A percentile compares a stretch with the other conserved stretches of the same genome.
phyloP scores from a whole-genome alignment of 352 stramenopile genomes.

The Phytophthora sp. region DNA sequence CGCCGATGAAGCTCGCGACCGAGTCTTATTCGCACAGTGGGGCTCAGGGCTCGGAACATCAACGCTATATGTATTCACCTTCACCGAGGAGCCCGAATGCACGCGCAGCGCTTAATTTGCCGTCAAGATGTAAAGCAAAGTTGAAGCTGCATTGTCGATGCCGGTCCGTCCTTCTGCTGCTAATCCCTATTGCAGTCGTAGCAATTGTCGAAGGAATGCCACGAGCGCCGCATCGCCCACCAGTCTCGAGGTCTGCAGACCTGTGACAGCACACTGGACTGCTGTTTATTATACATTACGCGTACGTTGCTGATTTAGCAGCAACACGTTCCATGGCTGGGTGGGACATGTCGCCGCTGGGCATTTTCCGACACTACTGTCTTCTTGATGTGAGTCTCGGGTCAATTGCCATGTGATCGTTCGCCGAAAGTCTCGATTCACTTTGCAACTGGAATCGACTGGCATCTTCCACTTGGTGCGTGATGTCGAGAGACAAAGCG shows the following conservation, averaged over 20 bases:
- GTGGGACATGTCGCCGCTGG: slow-evolving; percentile 23
- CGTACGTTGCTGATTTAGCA: slow-evolving; percentile 35
- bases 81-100: too few relatives aligned
- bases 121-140: neutral
- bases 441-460: neutral
- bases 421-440: too few relatives aligned
- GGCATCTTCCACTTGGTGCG: neutral
- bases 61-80: neutral
- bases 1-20: neutral
- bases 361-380: slow-evolving; percentile 15
- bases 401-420: too few relatives aligned
- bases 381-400: neutral
- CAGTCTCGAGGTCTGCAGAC: slow-evolving; percentile 12
- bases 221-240: neutral
- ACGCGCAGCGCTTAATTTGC: neutral
- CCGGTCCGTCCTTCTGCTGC: slow-evolving; percentile 5
- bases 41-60: slow-evolving; percentile 5
- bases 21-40: slow-evolving; percentile 7
- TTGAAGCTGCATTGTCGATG: slow-evolving; percentile 40
- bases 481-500: too few relatives aligned
- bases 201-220: slow-evolving; percentile 10
- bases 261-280: too few relatives aligned
- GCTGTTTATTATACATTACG: neutral
- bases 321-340: neutral
- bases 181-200: neutral